Base-by-base conservation (phyloP, 371 early-diverging fungal genomes). In the Phascolomyces articulosus region DNA sequence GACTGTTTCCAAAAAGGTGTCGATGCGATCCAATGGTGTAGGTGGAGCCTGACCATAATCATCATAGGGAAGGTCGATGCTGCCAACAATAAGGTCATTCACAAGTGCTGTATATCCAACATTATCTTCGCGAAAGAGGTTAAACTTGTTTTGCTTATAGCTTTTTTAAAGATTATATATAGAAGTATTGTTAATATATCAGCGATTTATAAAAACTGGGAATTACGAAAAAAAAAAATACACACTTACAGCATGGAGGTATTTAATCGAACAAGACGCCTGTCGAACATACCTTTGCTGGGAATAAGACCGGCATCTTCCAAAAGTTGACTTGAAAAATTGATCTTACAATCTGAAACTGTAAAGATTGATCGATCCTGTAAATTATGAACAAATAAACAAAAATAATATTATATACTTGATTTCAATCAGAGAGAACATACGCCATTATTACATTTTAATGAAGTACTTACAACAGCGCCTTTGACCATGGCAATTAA, bases 101-200 rank as follows among this genome's bases (percentile, higher is more conserved):
- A 93, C 71, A 13, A 97, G 83, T 69, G 92, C 93, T 2, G 95
- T 76, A 71, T 89, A 97, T 0, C 98, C 98, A 64, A 93, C 94
- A 38, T 84, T 86, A 69, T 93, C 93, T 75, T 98, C 98, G 62
- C 93, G 84, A 28, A 91, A 63, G 28, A 98, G 73, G 56, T 98
- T 98, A 82, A 87, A 96, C 73, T 96, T 96, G 69, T 90, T 87
- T 67, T 96, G 97, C 70, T 92, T 93, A 72, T 94, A 96, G 40
- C 87, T 86, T 62, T 20, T 38, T 15, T 3, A 24, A 24, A 1
- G 15, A 51, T 34, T 34, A 34, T 9, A 34, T 34, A 34, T n/a
- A n/a, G n/a, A n/a, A n/a, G n/a, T n/a, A 47, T 38, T 13, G 38
- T 38, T 13, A 38, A 13, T 38, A 38, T 13, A 13, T 13, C 38